Conservation (phyloP, 1,284 basidiomycete genomes). For the Cystobasidium slooffiae region DNA sequence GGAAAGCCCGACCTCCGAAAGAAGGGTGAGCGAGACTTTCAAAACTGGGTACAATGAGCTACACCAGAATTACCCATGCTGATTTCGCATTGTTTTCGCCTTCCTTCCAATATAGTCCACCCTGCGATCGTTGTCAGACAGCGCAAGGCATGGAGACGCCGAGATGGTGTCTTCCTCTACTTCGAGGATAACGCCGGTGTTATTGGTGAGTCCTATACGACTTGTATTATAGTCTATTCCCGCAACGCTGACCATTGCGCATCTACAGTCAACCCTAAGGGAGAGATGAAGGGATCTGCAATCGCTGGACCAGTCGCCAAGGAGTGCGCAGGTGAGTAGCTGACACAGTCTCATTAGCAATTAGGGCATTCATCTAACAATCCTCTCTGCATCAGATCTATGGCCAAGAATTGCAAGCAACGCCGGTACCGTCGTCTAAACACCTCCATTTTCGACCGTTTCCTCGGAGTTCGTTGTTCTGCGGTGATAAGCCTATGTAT, state of each 20-base stretch:
- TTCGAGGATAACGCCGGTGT: slow-evolving; percentile 99
- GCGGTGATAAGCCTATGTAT: slow-evolving; percentile 29
- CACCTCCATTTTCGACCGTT: slow-evolving; percentile 1
- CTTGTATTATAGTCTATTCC: background rate
- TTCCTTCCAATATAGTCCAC: slow-evolving; percentile 69
- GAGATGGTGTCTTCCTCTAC: slow-evolving; percentile 98
- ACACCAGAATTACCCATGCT: too few species aligned
- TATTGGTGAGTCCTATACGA: slow-evolving; percentile 64
- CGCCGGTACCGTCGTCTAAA: slow-evolving; percentile 92
- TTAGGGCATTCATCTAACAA: background rate
- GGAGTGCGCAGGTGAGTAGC: slow-evolving; percentile 72
- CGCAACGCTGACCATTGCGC: slow-evolving; percentile 56
- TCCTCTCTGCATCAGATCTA: slow-evolving; percentile 70
- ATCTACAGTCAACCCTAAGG: slow-evolving; percentile 78
- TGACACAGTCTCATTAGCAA: background rate
- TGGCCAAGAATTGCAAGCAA: slow-evolving; percentile 98
- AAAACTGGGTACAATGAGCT: too few species aligned
- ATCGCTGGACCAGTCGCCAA: slow-evolving; percentile 98
- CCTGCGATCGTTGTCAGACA: slow-evolving; percentile 96
- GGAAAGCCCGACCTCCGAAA: slow-evolving; percentile 99
- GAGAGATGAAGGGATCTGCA: slow-evolving; percentile 90
- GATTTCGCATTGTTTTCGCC: slow-evolving; percentile 21
- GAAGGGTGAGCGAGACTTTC: slow-evolving; percentile 74
- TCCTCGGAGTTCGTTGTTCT: background rate
- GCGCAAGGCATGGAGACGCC: slow-evolving; percentile 97